Base-by-base conservation (phyloP, 306 rosid species). In the Vicia villosa region DNA sequence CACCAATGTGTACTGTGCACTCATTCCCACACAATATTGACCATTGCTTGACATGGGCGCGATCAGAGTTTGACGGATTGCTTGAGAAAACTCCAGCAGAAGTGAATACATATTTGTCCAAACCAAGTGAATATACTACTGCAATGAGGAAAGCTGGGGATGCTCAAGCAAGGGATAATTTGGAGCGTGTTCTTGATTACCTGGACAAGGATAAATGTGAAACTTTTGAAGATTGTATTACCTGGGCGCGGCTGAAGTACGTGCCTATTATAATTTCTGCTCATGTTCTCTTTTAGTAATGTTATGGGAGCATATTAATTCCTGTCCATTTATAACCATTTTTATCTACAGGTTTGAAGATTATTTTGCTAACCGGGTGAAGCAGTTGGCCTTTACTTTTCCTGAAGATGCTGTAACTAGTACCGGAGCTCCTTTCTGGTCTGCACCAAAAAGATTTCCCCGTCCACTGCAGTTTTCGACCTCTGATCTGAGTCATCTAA, bases 11-110 rank as follows among this genome's bases (percentile, higher is more conserved):
- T 82, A 94, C 97, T 36, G 89, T 94, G 52, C 98, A 94, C 83
- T 94, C 98, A 1, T 94, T 94, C 75, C 98, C 98, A 0, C 97
- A 94, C 85, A 94, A 90, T 70, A 94, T 94, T 72, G 97, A 94
- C 37, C 98, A 94, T 72, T 94, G 98, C 88, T 78, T 94, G 86
- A 94, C 98, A 36, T 94, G 98, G 98, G 98, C 97, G 38, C 89
- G 97, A 65, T 94, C 98, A 10, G 98, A 94, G 77, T 94, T 94
- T 72, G 97, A 94, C 81, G 98, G 98, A 55, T 83, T 90, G 81
- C 86, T 94, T 40, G 97, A 90, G 87, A 94, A 94, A 83, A 94
- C 96, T 62, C 97, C 98, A 1, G 86, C 96, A 47, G 98, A 94
- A 78, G 98, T 90, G 38, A 94, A 94, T 70, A 80, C 91, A 30